These are phyloP conservation scores for Zygosaccharomyces pseudobailii DNA, from an alignment of 1,139 yeast genomes.

Conservation along the genomic window DNA sequence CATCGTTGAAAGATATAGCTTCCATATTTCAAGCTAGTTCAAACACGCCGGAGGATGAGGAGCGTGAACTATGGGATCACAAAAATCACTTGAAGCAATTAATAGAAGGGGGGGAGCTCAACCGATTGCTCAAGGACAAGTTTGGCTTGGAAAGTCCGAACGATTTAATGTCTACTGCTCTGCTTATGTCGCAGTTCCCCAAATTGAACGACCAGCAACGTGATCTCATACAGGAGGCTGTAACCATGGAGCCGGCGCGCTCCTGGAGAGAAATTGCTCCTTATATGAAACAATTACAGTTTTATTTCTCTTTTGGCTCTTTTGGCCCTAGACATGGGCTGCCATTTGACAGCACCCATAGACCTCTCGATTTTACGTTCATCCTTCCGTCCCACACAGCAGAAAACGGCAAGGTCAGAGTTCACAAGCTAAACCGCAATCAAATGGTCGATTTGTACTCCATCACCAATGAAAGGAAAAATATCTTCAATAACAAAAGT, in stretches of 20 bases:
- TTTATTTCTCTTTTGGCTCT: slow-evolving; percentile 26
- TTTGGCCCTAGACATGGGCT: slow-evolving; percentile 28
- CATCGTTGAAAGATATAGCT: slow-evolving; percentile 22
- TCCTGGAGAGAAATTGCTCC: slow-evolving; percentile 22
- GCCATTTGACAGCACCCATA: slow-evolving; percentile 6
- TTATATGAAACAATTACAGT: slow-evolving; percentile 23
- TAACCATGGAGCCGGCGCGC: slow-evolving; percentile 4
- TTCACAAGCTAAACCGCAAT: slow-evolving; percentile 3
- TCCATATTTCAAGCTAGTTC: slow-evolving; percentile 24
- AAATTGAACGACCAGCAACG: slow-evolving; percentile 13
- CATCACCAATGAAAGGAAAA: slow-evolving; percentile 7
- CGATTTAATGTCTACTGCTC: slow-evolving; percentile 4
- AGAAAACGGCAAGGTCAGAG: neutral
- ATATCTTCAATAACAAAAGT: slow-evolving; percentile 1
- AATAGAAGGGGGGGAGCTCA: slow-evolving; percentile 15
- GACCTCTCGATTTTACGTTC: slow-evolving; percentile 12
- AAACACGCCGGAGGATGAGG: slow-evolving; percentile 25
- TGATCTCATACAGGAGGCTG: slow-evolving; percentile 15
- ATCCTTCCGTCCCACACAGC: slow-evolving; percentile 2
- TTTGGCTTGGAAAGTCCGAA: slow-evolving; percentile 9
- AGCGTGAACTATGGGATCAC: slow-evolving; percentile 8
- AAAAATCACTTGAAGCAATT: slow-evolving; percentile 6
- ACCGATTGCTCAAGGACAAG: slow-evolving; percentile 10
- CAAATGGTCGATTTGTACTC: slow-evolving; percentile 8
- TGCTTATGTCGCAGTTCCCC: slow-evolving; percentile 13